A percentile compares a stretch with the other conserved stretches of the same genome.
Conservation (phyloP, 164 flowering plant species). For the Berberis vulgaris region DNA sequence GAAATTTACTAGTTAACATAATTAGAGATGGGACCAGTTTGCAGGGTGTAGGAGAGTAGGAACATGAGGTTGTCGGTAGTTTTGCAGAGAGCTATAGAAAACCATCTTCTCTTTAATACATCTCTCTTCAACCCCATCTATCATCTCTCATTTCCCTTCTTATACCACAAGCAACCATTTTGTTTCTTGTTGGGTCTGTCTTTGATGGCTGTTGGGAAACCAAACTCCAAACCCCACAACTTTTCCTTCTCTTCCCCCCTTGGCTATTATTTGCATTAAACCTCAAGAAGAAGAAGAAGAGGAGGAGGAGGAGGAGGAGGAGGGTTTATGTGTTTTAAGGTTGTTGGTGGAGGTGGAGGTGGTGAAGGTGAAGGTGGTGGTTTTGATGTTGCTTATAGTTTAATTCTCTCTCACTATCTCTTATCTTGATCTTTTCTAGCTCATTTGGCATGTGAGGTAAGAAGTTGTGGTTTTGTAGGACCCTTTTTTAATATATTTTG, state of each 20-base stretch:
- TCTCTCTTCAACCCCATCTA: conserved; percentile 12
- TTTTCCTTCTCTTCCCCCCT: not conserved
- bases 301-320: not conserved
- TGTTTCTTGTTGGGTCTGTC: conserved; percentile 15
- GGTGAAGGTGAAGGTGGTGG: not conserved
- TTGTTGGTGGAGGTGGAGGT: not conserved
- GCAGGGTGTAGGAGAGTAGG: conserved; percentile 48
- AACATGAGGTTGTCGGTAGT: conserved; percentile 61
- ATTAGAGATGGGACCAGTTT: conserved; percentile 35
- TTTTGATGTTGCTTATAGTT: not conserved
- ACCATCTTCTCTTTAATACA: no score
- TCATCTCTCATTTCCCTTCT: not conserved
- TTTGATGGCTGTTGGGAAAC: conserved; percentile 31
- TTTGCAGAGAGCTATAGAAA: conserved; percentile 11
- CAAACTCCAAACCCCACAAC: conserved; percentile 1
- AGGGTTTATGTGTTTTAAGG: not conserved
- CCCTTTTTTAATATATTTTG: conserved; percentile 10
- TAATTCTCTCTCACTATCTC: not conserved
- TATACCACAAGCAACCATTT: conserved; percentile 15
- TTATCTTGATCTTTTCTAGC: not conserved
- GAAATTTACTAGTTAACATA: not conserved
- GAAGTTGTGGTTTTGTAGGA: conserved; percentile 3
- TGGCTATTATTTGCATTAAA: not conserved
- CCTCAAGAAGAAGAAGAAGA: not conserved
- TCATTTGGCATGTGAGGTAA: not conserved